Percentiles rank a stretch among this genome's conserved stretches.
Evolutionary conservation across 2,329 filamentous ascomycete species (phyloP).

Genomic region (Fusarium multiceps): DNA sequence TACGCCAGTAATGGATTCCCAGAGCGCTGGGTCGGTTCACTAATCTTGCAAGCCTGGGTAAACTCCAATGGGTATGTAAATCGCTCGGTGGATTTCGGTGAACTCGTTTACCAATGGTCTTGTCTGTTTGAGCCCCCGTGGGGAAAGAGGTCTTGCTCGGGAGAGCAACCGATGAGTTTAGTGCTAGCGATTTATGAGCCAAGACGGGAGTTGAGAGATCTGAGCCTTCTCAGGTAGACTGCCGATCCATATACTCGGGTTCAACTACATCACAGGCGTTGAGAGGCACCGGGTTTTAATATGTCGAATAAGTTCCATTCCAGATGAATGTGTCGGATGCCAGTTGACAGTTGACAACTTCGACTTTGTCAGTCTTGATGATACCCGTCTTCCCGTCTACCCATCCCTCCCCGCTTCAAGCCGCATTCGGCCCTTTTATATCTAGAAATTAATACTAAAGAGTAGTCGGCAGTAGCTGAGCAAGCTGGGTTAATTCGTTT

Average conservation of each 20-base stretch:
- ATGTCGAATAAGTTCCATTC: neutral
- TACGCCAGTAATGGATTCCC: neutral
- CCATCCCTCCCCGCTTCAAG: neutral
- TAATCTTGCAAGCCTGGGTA: neutral
- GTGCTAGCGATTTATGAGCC: neutral
- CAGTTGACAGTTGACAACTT: neutral
- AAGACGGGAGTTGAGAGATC: neutral
- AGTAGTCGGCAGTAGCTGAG: too few species aligned
- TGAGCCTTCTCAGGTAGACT: neutral
- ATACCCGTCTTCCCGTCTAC: neutral
- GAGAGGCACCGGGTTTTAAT: neutral
- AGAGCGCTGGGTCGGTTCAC: neutral
- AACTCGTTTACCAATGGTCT: too few species aligned
- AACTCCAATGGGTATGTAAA: too few species aligned
- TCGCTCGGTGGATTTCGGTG: too few species aligned
- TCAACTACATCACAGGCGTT: neutral
- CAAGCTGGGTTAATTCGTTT: neutral
- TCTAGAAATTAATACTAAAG: rapidly evolving
- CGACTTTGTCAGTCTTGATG: neutral
- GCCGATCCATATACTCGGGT: neutral
- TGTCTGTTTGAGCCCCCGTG: too few species aligned
- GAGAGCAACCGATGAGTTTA: neutral
- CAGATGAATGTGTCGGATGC: neutral
- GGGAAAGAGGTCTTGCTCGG: neutral
- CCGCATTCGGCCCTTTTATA: neutral